Evolutionary conservation across 192 early-diverging fungal genomes (phyloP), one percentile per base, ranked within the genome.

Genomic region (Linnemannia exigua): DNA sequence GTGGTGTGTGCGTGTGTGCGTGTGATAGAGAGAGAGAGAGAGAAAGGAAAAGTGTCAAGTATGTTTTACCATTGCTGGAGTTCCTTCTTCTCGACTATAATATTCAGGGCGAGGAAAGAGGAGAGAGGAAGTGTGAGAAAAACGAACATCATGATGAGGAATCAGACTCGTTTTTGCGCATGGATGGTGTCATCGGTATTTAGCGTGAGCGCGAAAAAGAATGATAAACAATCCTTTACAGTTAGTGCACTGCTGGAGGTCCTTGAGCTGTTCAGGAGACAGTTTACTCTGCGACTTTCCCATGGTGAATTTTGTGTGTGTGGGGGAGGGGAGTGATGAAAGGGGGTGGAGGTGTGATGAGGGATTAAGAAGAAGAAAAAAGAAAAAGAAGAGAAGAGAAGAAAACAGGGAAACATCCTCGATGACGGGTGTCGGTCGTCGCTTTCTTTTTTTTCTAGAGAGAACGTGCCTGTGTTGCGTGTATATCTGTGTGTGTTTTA

Each of bases 251-350:
- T 91, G 89, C 82, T 95, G 94, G 48, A 97, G 91, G 41, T 95
- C 95, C n/a, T 87, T 88, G 38, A 96, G 92, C 88, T 95, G 90
- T 74, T 96, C 94, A 58, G 91, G 78, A 68, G 90, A 92, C 33
- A 97, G 89, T 89, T 96, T 97, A 88, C 94, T 95, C 89, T 94
- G 90, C 74, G 96, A 90, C 88, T 96, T 96, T 37, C 95, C 96
- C 96, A 97, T 96, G 69, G 71, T 68, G 61, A 31, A 41, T 63
- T 44, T 14, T 52, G 51, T 4, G 58, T 63, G 58, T 31, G 58
- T 63, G 77, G 47, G 50, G 72, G 25, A 19, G 67, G 20, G 33
- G 67, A 37, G 44, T 48, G 63, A 50, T 54, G 35, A 28, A 31
- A 20, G 17, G 66, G 25, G 6, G 72, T 4, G 4, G 35, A 12